A percentile compares a stretch with the other conserved stretches of the same genome.
Evolutionary conservation across 2,329 filamentous ascomycete genomes (phyloP).

Genomic region (Dothideomycetes sp.): DNA sequence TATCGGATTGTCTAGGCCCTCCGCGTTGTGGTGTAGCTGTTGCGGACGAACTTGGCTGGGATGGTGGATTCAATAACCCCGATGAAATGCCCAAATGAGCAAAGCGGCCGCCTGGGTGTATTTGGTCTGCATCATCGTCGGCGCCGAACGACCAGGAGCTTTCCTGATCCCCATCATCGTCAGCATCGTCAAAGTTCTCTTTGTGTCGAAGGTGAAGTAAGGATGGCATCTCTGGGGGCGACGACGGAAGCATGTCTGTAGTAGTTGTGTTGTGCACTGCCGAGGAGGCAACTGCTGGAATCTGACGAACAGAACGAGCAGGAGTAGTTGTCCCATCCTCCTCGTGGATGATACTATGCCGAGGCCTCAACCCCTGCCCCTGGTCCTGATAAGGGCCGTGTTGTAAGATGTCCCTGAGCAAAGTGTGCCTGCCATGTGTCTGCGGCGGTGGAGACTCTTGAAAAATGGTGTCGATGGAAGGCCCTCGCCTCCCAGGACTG

Average conservation of each 20-base stretch:
- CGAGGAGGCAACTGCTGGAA: constrained; percentile 23
- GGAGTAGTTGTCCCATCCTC: constrained; percentile 38
- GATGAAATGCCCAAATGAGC: constrained; percentile 6
- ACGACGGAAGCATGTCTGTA: constrained; percentile 27
- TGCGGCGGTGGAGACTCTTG: constrained; percentile 49
- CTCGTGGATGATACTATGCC: constrained; percentile 38
- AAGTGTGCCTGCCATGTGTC: constrained; percentile 17
- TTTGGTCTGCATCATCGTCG: constrained; percentile 13
- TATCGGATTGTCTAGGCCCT: constrained; percentile 25
- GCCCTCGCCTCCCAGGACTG: constrained; percentile 55
- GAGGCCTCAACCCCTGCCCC: constrained; percentile 20
- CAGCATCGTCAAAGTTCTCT: constrained; percentile 20
- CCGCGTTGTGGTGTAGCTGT: constrained; percentile 27
- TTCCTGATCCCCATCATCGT: constrained; percentile 18
- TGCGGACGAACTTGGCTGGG: constrained; percentile 19
- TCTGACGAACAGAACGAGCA: constrained; percentile 29
- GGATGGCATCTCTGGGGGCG: constrained; percentile 33
- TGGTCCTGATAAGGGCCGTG: constrained; percentile 32
- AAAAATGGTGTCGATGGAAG: constrained; percentile 66
- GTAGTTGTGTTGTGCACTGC: constrained; percentile 6
- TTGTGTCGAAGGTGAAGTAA: constrained; percentile 22
- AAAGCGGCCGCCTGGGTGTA: constrained; percentile 3
- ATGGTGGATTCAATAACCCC: constrained; percentile 12
- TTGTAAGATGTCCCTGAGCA: constrained; percentile 37
- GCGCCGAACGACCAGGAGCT: constrained; percentile 29